Conservation (phyloP, 768 basidiomycete genomes). For the Rhizopogon sp. region DNA sequence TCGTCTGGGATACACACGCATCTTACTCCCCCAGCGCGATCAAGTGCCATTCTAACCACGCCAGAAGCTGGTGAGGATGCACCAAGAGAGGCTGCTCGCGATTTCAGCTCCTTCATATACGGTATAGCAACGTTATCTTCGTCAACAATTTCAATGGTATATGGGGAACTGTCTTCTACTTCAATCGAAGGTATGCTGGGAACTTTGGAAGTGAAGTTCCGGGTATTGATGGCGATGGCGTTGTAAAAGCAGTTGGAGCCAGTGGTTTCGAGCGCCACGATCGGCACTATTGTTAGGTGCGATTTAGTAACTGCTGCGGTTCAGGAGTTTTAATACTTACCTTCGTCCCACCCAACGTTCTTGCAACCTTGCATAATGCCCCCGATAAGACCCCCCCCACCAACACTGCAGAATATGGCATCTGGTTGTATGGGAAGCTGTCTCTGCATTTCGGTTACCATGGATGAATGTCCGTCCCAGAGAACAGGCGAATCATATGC, state of each 20-base stretch:
- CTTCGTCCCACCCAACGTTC: constrained; percentile 61
- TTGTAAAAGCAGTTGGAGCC: constrained; percentile 75
- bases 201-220: constrained; percentile 25
- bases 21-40: constrained; percentile 49
- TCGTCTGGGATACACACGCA: constrained; percentile 65
- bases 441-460: constrained; percentile 56
- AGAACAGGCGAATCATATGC: constrained; percentile 65
- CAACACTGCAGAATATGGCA: constrained; percentile 75
- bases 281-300: constrained; percentile 41
- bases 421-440: constrained; percentile 56
- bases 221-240: constrained; percentile 55
- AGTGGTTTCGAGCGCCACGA: constrained; percentile 65
- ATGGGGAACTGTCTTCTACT: constrained; percentile 22
- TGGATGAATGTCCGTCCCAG: constrained; percentile 77
- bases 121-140: constrained; percentile 49
- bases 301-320: not conserved
- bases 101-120: constrained; percentile 51
- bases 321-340: constrained; percentile 30
- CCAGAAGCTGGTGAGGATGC: constrained; percentile 60
- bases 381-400: constrained; percentile 67
- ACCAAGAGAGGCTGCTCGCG: constrained; percentile 66
- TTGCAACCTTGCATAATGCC: constrained; percentile 69
- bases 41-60: constrained; percentile 61
- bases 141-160: constrained; percentile 38
- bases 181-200: constrained; percentile 26